Evolutionary conservation across 495 filamentous ascomycete species (phyloP), one percentile per base, ranked within the genome.

Genomic region (Bacidia gigantensis): DNA sequence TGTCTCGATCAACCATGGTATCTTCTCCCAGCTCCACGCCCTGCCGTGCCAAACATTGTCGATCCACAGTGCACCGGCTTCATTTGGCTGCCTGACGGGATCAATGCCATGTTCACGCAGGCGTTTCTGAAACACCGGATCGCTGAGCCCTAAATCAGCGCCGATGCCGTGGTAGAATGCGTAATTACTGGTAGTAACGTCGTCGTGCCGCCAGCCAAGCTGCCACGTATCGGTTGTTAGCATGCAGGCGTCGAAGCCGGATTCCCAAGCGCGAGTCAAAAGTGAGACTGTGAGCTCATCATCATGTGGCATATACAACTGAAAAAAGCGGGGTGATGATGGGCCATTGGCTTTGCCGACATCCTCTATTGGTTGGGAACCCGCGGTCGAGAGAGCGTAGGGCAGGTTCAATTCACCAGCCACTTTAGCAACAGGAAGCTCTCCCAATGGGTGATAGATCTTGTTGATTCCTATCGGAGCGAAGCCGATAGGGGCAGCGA

Each of bases 141-240:
- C 80, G 3, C 60, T 54, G 0, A 84, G 67, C 0, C 78, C 81
- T 5, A 83, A 53, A 26, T 79, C 75, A 0, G 75, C 76, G 17
- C 78, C 78, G 18, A 69, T 63, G 2, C 72, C 76, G 44, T 67
- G 68, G 56, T 82, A 82, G 60, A 83, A 83, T 7, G 81, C 78
- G 58, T 84, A 82, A 58, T 84, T 82, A 12, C 67, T 69, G 0
- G 64, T 71, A 2, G 65, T 62, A 14, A 77, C 69, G 53, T 84
- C 78, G 59, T 80, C 69, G 57, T 81, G 78, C 5, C 81, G 72
- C 79, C 80, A 84, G 7, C 71, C 81, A 1, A 84, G 69, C 53
- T 76, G 70, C 75, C 73, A 82, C 0, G 82, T 84, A 63, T 83
- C 82, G 0, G 77, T 73, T 3, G 79, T 86, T 0, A 84, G 65